Evolutionary conservation across 164 flowering plant genomes (phyloP).

Genomic region (Macadamia integrifolia): DNA sequence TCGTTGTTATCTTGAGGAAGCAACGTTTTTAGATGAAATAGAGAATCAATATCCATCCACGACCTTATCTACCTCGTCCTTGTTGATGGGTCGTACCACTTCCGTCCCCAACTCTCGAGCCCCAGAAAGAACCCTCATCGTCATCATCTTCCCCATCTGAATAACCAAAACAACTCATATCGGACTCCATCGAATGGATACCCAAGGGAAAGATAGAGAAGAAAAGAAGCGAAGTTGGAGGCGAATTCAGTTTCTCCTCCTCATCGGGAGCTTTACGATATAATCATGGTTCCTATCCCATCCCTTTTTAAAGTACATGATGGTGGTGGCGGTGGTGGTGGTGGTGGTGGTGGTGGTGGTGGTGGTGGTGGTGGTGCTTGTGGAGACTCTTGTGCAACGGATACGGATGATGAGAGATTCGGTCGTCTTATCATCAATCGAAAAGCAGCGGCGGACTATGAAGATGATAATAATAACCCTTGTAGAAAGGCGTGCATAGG

Average conservation of each 20-base stretch:
- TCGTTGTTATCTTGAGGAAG: conserved; percentile 21
- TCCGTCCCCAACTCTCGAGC: too few species aligned
- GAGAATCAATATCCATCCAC: conserved; percentile 20
- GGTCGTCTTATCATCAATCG: conserved; percentile 26
- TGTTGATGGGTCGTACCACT: conserved; percentile 8
- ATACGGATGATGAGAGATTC: neutral
- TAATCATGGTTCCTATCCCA: conserved; percentile 66
- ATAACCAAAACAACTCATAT: too few species aligned
- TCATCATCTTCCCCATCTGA: conserved; percentile 6
- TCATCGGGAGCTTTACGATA: conserved; percentile 13
- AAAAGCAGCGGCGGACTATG: conserved; percentile 15
- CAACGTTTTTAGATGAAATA: neutral
- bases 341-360: conserved; percentile 16
- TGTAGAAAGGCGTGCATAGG: conserved; percentile 24
- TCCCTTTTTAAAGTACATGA: conserved; percentile 21
- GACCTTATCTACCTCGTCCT: too few species aligned
- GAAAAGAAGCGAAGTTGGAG: conserved; percentile 2
- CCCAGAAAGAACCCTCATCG: neutral
- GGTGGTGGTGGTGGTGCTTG: conserved; percentile 25
- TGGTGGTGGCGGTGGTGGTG: conserved; percentile 23
- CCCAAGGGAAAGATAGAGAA: neutral
- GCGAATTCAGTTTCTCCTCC: neutral
- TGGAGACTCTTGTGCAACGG: neutral
- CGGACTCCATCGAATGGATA: too few species aligned
- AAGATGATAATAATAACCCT: conserved; percentile 11